Evolutionary conservation across 495 filamentous ascomycete species (phyloP), one percentile per base, ranked within the genome.

Genomic region (Mytilinidion resinicola): DNA sequence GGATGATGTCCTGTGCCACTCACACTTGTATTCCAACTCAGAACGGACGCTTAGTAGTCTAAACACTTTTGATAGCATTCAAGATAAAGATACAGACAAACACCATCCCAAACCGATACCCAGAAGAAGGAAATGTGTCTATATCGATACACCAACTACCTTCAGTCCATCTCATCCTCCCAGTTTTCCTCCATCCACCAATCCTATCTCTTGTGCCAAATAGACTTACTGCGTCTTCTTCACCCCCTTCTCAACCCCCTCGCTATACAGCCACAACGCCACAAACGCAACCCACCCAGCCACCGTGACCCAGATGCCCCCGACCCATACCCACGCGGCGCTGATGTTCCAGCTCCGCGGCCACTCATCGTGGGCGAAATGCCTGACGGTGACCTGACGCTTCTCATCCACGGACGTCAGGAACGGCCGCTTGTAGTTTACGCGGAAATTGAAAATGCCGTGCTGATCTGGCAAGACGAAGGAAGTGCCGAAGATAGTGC

Each of bases 291-390:
- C 51, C 82, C 90, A 98, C 11, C 90, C 93, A 9, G 73, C 77
- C 43, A 96, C 83, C 1, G 93, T 96, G 33, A 83, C 83, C 67
- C 79, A 88, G 47, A 97, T 85, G 49, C 93, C 93, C 1, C 84
- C 81, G 65, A 98, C 93, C 93, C 93, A 98, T 6, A 91, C 89
- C 89, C 89, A 98, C 9, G 89, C 93, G 9, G 83, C 92, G 65
- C 76, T 89, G 68, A 98, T 98, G 57, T 81, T 82, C 78, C 83
- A 98, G 73, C 86, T 91, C 65, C 93, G 80, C 43, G 91, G 88
- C 80, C 88, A 98, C 76, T 98, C 93, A 67, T 98, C 84, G 77
- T 98, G 93, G 8, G 93, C 93, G 71, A 93, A 93, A 75, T 98
- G 93, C 20, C 93, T 80, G 19, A 97, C 88, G 0, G 92, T 93